These are phyloP conservation scores for Marsdenia floribunda DNA, from an alignment of 257 asterid species.

Conservation along the genomic window DNA sequence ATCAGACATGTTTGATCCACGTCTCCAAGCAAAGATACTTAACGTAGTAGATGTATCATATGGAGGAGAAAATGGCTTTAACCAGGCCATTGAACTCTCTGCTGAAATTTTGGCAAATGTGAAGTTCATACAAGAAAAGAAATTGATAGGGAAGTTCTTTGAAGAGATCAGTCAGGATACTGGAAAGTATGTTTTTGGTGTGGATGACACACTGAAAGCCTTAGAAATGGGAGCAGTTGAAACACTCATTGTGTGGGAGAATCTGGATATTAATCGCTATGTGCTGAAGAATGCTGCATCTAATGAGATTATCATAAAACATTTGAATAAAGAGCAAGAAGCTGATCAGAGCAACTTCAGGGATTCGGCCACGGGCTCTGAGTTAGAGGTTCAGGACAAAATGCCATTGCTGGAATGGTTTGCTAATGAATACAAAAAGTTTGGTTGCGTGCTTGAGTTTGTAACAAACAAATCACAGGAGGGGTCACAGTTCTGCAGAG, in stretches of 20 bases:
- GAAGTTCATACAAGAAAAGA: constrained; percentile 45
- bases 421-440: constrained; percentile 37
- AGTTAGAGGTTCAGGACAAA: constrained; percentile 42
- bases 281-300: constrained; percentile 26
- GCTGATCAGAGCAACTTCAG: constrained; percentile 31
- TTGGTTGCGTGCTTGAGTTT: constrained; percentile 43
- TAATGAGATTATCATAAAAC: constrained; percentile 30
- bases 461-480: constrained; percentile 44
- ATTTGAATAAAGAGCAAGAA: constrained; percentile 39
- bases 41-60: constrained; percentile 45
- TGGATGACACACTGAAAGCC: constrained; percentile 42
- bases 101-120: constrained; percentile 42
- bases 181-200: constrained; percentile 43
- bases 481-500: constrained; percentile 47
- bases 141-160: constrained; percentile 40
- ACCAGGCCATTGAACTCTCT: constrained; percentile 44
- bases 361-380: constrained; percentile 30
- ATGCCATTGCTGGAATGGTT: constrained; percentile 47
- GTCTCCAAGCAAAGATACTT: constrained; percentile 42
- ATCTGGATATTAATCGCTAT: constrained; percentile 38
- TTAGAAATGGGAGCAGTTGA: constrained; percentile 50
- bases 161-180: constrained; percentile 51
- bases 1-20: constrained; percentile 47
- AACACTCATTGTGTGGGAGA: constrained; percentile 42
- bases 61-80: constrained; percentile 47